Evolutionary conservation across 2,329 filamentous ascomycete genomes (phyloP).

Genomic region (Mycogone perniciosa): DNA sequence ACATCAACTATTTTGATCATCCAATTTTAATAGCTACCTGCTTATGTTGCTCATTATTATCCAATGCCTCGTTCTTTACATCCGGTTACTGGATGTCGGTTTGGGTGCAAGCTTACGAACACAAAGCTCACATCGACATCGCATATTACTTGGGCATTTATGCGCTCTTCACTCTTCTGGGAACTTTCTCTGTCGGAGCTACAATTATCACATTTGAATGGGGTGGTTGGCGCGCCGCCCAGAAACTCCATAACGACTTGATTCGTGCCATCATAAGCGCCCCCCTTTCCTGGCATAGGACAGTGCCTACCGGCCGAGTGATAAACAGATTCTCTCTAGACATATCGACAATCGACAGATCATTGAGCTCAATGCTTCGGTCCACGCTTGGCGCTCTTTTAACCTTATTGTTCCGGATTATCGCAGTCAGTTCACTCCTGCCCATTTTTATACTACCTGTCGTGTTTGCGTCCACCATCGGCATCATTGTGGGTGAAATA

Average conservation of each 20-base stretch:
- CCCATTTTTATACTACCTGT: constrained; percentile 42
- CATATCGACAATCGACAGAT: constrained; percentile 45
- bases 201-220: constrained; percentile 42
- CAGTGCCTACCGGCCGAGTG: constrained; percentile 43
- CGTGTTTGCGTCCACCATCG: constrained; percentile 35
- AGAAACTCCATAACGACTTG: constrained; percentile 42
- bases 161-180: constrained; percentile 28
- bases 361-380: constrained; percentile 38
- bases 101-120: constrained; percentile 44
- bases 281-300: constrained; percentile 49
- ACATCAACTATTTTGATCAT: background rate
- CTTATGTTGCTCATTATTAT: constrained; percentile 32
- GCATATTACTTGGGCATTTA: constrained; percentile 48
- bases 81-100: constrained; percentile 40
- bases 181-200: constrained; percentile 32
- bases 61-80: constrained; percentile 33
- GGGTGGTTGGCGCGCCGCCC: constrained; percentile 49
- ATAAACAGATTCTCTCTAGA: constrained; percentile 50
- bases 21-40: constrained; percentile 17
- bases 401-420: constrained; percentile 39
- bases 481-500: constrained; percentile 39
- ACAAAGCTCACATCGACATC: constrained; percentile 32
- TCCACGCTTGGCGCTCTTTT: constrained; percentile 34
- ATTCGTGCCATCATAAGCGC: constrained; percentile 47
- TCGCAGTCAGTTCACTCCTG: constrained; percentile 41